Conservation (phyloP, 108 stramenopile species). For the Nitzschia putrida region DNA sequence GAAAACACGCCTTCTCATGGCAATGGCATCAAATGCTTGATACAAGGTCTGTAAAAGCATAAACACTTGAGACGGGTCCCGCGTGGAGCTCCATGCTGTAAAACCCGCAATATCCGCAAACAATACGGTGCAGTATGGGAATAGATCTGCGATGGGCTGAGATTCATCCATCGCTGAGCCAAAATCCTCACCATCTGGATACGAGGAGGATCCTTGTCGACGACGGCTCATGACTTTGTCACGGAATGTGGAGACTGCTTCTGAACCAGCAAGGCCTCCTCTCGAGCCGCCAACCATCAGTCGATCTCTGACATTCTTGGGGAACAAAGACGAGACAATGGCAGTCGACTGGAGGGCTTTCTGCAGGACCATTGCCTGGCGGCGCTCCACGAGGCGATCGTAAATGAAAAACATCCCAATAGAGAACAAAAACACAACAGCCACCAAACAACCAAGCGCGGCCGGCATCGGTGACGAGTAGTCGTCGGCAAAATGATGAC, state of each 20-base stretch:
- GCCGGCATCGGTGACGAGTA: conserved; percentile 45
- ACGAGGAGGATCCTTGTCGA: background rate
- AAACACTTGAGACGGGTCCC: conserved; percentile 12
- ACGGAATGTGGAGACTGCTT: too few species aligned
- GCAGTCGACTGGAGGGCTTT: conserved; percentile 26
- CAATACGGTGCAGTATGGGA: conserved; percentile 11
- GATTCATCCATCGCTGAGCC: conserved; percentile 13
- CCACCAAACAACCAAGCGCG: conserved; percentile 36
- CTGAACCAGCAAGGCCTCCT: background rate
- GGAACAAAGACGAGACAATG: conserved; percentile 33
- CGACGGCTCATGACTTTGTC: background rate
- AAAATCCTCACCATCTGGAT: background rate
- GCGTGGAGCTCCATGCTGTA: conserved; percentile 13
- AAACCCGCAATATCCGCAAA: conserved; percentile 15
- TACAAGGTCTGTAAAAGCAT: conserved; percentile 2
- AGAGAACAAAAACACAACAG: conserved; percentile 44
- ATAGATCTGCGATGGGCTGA: conserved; percentile 18
- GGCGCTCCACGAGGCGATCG: conserved; percentile 29
- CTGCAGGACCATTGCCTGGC: conserved; percentile 14
- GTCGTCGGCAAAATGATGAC: conserved; percentile 47
- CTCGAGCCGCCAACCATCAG: background rate
- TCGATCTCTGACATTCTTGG: conserved; percentile 13
- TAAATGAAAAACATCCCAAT: conserved; percentile 36
- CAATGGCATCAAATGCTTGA: conserved; percentile 1
- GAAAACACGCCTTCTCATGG: conserved; percentile 2